Evolutionary conservation across 306 rosid species (phyloP).

Genomic region (Oxytropis ochrocephala): DNA sequence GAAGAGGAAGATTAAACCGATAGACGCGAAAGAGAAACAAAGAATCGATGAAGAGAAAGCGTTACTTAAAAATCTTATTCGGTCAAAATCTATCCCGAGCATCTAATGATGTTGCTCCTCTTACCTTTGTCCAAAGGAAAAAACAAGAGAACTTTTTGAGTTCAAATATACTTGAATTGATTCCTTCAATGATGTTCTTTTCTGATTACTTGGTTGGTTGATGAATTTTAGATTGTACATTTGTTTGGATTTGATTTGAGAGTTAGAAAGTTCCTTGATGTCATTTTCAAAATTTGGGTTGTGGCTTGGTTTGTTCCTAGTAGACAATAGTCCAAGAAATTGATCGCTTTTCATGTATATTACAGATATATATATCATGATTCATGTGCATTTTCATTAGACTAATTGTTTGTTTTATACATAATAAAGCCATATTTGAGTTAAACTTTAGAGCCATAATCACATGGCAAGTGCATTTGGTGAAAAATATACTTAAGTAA

Average conservation of each 20-base stretch:
- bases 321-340: not conserved
- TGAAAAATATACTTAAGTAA: not conserved
- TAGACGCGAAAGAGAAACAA: slow-evolving; percentile 63
- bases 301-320: not conserved
- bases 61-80: slow-evolving; percentile 64
- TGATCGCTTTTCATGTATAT: slow-evolving; percentile 7
- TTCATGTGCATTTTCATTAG: slow-evolving; percentile 8
- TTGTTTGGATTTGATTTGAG: slow-evolving; percentile 5
- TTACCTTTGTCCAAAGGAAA: not conserved
- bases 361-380: no score
- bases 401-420: no score
- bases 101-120: slow-evolving; percentile 22
- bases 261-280: not conserved
- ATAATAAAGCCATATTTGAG: not conserved
- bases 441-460: not conserved
- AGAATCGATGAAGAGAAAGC: slow-evolving; percentile 86
- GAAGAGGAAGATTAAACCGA: slow-evolving; percentile 76
- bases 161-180: not conserved
- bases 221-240: slow-evolving; percentile 22
- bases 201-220: slow-evolving; percentile 11
- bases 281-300: slow-evolving; percentile 13
- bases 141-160: not conserved
- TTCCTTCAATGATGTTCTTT: slow-evolving; percentile 7
- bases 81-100: slow-evolving; percentile 70
- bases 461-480: slow-evolving; percentile 11